Conservation (phyloP, 768 basidiomycete genomes). For the Multifurca ochricompacta region DNA sequence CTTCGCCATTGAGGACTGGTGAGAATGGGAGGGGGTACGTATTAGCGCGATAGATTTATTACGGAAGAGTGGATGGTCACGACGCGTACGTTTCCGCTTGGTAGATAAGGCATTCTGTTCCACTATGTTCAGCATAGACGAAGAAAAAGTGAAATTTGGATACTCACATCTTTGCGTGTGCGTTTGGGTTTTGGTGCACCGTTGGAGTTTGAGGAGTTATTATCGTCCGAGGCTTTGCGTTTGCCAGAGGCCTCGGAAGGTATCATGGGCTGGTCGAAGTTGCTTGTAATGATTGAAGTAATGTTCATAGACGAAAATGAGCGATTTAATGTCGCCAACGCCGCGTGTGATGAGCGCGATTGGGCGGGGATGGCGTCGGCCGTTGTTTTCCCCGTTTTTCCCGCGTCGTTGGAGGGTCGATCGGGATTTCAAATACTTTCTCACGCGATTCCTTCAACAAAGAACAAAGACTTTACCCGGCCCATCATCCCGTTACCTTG, state of each 20-base stretch:
- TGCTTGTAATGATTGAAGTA: constrained; percentile 10
- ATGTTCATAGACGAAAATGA: constrained; percentile 7
- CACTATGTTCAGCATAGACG: neutral
- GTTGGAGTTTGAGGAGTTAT: constrained; percentile 8
- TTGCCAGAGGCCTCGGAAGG: constrained; percentile 16
- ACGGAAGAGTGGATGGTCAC: constrained; percentile 30
- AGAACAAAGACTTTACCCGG: too few species aligned
- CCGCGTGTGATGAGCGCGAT: constrained; percentile 9
- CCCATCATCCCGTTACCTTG: too few species aligned
- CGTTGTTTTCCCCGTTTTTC: constrained; percentile 1
- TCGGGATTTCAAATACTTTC: constrained; percentile 12
- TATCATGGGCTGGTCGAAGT: constrained; percentile 8
- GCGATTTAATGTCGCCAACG: neutral
- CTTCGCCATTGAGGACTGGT: constrained; percentile 47
- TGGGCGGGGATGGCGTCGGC: constrained; percentile 10
- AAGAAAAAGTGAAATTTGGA: neutral
- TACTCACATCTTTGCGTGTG: constrained; percentile 19
- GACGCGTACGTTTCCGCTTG: constrained; percentile 50
- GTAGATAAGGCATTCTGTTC: constrained; percentile 29
- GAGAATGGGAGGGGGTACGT: neutral
- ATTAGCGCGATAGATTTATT: constrained; percentile 19
- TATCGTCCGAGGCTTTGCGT: constrained; percentile 18
- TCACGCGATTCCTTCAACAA: constrained; percentile 2
- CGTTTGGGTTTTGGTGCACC: constrained; percentile 14
- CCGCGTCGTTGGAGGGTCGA: neutral